These are phyloP conservation scores for Piloderma croceum DNA, from an alignment of 768 basidiomycete genomes.

Conservation along the genomic window DNA sequence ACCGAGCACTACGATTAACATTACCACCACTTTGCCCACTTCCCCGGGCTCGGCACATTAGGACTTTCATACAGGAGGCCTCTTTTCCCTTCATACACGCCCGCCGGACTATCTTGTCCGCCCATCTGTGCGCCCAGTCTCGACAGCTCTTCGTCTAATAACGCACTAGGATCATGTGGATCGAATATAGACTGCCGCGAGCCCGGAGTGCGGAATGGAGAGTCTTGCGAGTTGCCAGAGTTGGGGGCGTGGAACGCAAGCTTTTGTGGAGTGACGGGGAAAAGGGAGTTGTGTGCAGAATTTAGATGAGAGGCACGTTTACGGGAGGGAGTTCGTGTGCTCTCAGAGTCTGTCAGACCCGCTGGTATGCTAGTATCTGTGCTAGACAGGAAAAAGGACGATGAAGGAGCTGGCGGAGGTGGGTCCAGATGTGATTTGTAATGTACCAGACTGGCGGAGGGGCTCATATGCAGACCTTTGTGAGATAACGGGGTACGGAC, in stretches of 20 bases:
- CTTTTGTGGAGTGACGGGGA: constrained; percentile 41
- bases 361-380: no score
- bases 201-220: constrained; percentile 47
- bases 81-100: constrained; percentile 56
- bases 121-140: constrained; percentile 39
- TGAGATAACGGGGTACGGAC: constrained; percentile 64
- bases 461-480: constrained; percentile 65
- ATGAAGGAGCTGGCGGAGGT: constrained; percentile 43
- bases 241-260: constrained; percentile 28
- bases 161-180: constrained; percentile 61
- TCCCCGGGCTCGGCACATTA: constrained; percentile 49
- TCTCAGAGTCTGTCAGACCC: constrained; percentile 10
- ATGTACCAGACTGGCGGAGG: constrained; percentile 57
- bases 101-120: constrained; percentile 56
- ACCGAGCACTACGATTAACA: neutral
- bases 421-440: constrained; percentile 68
- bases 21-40: constrained; percentile 50
- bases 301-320: constrained; percentile 28
- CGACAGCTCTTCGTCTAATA: constrained; percentile 70
- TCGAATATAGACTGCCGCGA: constrained; percentile 50
- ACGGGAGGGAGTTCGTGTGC: constrained; percentile 40
- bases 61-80: constrained; percentile 71
- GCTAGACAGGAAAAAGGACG: no score
- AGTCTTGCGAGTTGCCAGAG: constrained; percentile 22
- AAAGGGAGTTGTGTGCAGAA: constrained; percentile 14